A percentile compares a stretch with the other conserved stretches of the same genome.
Conservation (phyloP, 768 basidiomycete genomes). For the Mycena metata region DNA sequence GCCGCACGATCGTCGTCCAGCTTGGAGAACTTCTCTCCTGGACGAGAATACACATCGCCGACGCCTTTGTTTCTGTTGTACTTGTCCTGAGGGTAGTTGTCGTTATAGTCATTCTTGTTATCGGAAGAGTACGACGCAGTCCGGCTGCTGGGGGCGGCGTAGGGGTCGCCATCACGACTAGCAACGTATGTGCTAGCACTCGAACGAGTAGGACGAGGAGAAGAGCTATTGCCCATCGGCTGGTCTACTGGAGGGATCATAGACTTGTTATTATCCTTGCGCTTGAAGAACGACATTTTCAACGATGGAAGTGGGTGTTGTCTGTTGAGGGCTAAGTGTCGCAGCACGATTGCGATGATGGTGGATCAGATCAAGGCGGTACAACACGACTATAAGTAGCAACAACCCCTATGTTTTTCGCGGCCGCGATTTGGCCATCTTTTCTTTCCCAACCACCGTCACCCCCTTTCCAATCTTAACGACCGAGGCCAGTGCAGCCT, state of each 20-base stretch:
- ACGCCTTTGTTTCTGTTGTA: conserved; percentile 67
- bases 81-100: conserved; percentile 50
- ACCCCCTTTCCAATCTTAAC: conserved; percentile 90
- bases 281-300: conserved; percentile 79
- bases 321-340: too few relatives aligned
- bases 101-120: conserved; percentile 24
- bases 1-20: conserved; percentile 78
- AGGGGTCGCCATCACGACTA: conserved; percentile 77
- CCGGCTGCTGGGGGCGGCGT: conserved; percentile 51
- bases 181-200: conserved; percentile 72
- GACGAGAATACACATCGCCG: conserved; percentile 75
- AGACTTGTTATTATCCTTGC: conserved; percentile 75
- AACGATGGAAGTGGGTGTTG: too few relatives aligned
- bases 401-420: conserved; percentile 28
- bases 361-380: conserved; percentile 23
- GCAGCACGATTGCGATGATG: too few relatives aligned
- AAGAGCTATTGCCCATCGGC: conserved; percentile 49
- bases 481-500: conserved; percentile 82
- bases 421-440: conserved; percentile 50
- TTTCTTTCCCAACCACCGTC: conserved; percentile 86
- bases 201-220: conserved; percentile 62
- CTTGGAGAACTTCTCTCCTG: conserved; percentile 57
- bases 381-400: conserved; percentile 3
- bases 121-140: conserved; percentile 36
- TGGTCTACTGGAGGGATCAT: conserved; percentile 76